These are phyloP conservation scores for Periglandula ipomoeae DNA, from an alignment of 2,329 filamentous ascomycete genomes.

Conservation along the genomic window DNA sequence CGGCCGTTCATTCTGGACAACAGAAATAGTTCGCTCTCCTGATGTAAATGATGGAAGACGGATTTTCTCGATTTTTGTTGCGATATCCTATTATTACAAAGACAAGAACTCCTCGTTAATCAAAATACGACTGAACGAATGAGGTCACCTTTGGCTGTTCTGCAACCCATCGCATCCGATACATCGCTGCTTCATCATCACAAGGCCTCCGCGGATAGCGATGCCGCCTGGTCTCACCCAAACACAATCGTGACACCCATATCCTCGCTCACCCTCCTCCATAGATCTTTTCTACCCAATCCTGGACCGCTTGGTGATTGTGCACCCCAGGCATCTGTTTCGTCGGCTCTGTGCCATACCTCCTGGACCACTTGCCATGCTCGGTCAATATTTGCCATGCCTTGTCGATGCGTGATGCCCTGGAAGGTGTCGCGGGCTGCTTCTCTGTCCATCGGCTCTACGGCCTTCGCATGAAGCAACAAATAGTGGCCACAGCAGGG, in stretches of 20 bases:
- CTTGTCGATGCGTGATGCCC: slow-evolving; percentile 46
- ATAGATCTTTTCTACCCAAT: slow-evolving; percentile 30
- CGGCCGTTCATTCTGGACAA: too few species aligned
- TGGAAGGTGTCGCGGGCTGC: slow-evolving; percentile 42
- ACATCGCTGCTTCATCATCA: too few species aligned
- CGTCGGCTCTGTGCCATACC: slow-evolving; percentile 48
- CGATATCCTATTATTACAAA: too few species aligned
- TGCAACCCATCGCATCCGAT: too few species aligned
- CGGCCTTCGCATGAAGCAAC: slow-evolving; percentile 53
- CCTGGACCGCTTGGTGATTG: slow-evolving; percentile 8
- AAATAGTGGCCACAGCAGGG: slow-evolving; percentile 56
- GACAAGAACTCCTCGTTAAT: too few species aligned
- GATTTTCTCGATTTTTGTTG: too few species aligned
- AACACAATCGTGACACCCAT: slow-evolving; percentile 52
- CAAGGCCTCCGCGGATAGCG: not conserved
- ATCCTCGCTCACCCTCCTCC: slow-evolving; percentile 48
- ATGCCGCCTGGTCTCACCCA: slow-evolving; percentile 30
- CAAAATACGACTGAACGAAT: too few species aligned
- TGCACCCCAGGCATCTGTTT: slow-evolving; percentile 14
- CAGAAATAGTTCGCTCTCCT: too few species aligned
- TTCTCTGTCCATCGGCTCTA: slow-evolving; percentile 36
- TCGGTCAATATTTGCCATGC: slow-evolving; percentile 56
- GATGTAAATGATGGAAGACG: too few species aligned
- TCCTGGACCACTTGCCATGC: slow-evolving; percentile 53
- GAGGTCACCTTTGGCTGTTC: too few species aligned